phyloP scores from a whole-genome alignment of 2,329 filamentous ascomycete species.

The Coleophoma crateriformis region DNA sequence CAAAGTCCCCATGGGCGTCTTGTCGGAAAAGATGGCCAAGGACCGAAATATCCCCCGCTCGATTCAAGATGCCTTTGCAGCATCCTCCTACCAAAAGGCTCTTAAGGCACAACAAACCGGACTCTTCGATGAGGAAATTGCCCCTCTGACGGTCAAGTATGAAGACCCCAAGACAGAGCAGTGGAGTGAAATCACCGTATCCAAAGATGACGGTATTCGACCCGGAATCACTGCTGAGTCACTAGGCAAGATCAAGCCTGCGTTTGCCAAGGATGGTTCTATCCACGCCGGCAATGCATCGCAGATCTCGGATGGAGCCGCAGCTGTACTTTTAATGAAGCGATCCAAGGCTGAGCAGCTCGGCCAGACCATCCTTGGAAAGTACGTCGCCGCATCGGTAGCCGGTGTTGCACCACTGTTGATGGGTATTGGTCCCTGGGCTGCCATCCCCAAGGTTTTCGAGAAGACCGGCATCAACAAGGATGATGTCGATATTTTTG shows the following conservation, averaged over 20 bases:
- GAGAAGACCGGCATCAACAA: constrained; percentile 79
- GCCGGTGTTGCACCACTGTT: constrained; percentile 88
- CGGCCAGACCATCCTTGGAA: constrained; percentile 84
- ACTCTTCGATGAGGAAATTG: constrained; percentile 91
- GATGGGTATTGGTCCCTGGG: constrained; percentile 95
- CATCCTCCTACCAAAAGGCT: constrained; percentile 88
- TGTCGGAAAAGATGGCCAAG: constrained; percentile 93
- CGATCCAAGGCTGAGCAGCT: constrained; percentile 84
- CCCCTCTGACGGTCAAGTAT: constrained; percentile 78
- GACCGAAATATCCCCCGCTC: constrained; percentile 67
- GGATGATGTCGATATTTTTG: constrained; percentile 92
- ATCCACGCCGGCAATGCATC: constrained; percentile 97
- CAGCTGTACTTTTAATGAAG: constrained; percentile 93
- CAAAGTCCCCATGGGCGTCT: constrained; percentile 93
- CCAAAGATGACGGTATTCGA: constrained; percentile 82
- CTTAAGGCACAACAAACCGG: constrained; percentile 76
- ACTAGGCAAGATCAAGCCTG: constrained; percentile 83
- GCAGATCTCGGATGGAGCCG: constrained; percentile 93
- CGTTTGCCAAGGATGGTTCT: constrained; percentile 84
- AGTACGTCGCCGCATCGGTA: constrained; percentile 80
- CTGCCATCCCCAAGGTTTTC: constrained; percentile 89
- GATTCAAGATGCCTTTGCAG: constrained; percentile 88
- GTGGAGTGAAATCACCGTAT: constrained; percentile 74
- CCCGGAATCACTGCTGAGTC: constrained; percentile 81
- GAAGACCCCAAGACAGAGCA: constrained; percentile 90